Conservation (phyloP, 306 rosid species). For the Vachellia collinsii region DNA sequence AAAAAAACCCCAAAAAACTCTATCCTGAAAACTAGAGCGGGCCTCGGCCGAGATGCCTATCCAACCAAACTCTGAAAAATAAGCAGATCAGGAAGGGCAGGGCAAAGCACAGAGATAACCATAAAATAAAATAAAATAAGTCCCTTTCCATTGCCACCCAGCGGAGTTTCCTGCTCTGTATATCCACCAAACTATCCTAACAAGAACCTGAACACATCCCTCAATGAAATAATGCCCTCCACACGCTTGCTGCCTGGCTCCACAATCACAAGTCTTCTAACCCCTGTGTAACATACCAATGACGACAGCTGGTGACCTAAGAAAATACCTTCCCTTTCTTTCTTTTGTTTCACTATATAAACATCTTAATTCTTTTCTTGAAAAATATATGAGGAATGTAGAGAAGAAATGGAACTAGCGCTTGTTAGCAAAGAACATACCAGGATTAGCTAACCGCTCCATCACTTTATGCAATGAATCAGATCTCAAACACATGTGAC, state of each 20-base stretch:
- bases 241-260: slow-evolving; percentile 95
- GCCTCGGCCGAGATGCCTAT: slow-evolving; percentile 41
- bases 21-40: slow-evolving; percentile 46
- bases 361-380: not conserved
- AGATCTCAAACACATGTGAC: slow-evolving; percentile 86
- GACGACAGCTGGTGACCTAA: slow-evolving; percentile 30
- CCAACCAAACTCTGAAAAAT: slow-evolving; percentile 36
- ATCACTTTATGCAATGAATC: slow-evolving; percentile 80
- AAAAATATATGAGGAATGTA: not conserved
- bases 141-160: slow-evolving; percentile 34
- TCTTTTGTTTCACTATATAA: not conserved
- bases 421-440: slow-evolving; percentile 45
- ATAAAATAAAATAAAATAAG: slow-evolving; percentile 33
- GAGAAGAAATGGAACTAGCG: not conserved
- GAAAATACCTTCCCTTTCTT: not conserved
- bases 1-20: too few relatives aligned
- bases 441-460: slow-evolving; percentile 77
- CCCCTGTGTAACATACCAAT: slow-evolving; percentile 50
- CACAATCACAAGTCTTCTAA: slow-evolving; percentile 85
- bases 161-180: slow-evolving; percentile 23
- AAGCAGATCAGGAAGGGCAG: slow-evolving; percentile 39
- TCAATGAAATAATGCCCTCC: slow-evolving; percentile 79
- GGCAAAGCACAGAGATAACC: slow-evolving; percentile 42
- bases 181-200: slow-evolving; percentile 52
- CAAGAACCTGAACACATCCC: slow-evolving; percentile 81